Conservation (phyloP, 2,329 filamentous ascomycete genomes). For the Penicillium oxalicum region DNA sequence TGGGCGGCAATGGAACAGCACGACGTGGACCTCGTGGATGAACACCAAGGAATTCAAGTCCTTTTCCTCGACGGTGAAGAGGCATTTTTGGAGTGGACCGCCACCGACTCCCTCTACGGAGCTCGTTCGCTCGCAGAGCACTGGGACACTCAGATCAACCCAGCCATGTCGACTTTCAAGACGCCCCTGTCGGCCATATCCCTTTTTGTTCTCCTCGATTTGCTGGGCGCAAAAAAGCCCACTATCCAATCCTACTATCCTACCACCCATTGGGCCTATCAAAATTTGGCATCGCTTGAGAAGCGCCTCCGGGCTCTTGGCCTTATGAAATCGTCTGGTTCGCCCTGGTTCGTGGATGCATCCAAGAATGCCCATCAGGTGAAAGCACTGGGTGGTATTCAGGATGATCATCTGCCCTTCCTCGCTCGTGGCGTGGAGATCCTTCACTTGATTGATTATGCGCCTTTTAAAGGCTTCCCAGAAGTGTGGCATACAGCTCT, state of each 20-base stretch:
- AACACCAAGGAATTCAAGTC: constrained; percentile 79
- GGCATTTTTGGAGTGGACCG: constrained; percentile 75
- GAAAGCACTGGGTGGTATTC: constrained; percentile 48
- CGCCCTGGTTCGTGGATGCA: constrained; percentile 60
- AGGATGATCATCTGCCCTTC: constrained; percentile 91
- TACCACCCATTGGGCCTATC: constrained; percentile 90
- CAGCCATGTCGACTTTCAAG: constrained; percentile 66
- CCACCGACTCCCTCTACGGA: constrained; percentile 80
- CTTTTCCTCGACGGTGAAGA: constrained; percentile 91
- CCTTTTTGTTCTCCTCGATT: constrained; percentile 84
- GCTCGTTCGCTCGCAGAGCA: constrained; percentile 71
- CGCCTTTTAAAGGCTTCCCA: constrained; percentile 56
- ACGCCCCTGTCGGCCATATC: constrained; percentile 73
- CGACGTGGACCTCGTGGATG: constrained; percentile 56
- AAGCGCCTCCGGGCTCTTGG: constrained; percentile 61
- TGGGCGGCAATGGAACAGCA: constrained; percentile 67
- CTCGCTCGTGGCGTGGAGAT: constrained; percentile 79
- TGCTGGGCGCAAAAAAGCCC: constrained; percentile 67
- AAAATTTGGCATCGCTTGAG: constrained; percentile 68
- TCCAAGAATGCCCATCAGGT: constrained; percentile 51
- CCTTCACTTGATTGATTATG: constrained; percentile 78
- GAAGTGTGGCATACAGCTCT: constrained; percentile 76
- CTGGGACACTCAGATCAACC: constrained; percentile 69
- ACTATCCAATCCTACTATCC: constrained; percentile 78
- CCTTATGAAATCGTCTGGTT: constrained; percentile 54